Evolutionary conservation across 345 rosid species (phyloP).

Genomic region (Pugionium dolabratum): DNA sequence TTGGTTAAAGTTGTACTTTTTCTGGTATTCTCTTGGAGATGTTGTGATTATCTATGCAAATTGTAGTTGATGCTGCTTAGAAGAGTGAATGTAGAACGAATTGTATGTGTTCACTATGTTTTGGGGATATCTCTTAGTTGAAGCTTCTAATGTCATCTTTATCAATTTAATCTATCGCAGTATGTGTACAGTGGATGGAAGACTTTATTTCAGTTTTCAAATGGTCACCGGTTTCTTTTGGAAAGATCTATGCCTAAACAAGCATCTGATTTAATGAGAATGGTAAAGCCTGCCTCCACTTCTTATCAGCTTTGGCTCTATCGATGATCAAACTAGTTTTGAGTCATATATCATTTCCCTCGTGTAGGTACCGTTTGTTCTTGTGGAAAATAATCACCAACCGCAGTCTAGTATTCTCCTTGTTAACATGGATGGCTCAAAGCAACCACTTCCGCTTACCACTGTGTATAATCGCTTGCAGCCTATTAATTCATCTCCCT

Average conservation of each 20-base stretch:
- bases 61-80: not conserved
- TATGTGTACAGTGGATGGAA: slow-evolving; percentile 88
- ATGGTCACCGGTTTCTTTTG: slow-evolving; percentile 62
- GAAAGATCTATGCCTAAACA: slow-evolving; percentile 70
- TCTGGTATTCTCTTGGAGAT: not conserved
- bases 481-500: slow-evolving; percentile 74
- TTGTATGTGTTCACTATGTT: not conserved
- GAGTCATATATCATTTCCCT: slow-evolving; percentile 5
- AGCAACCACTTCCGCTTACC: slow-evolving; percentile 76
- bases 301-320: slow-evolving; percentile 22
- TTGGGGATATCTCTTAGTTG: not conserved
- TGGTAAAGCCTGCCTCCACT: slow-evolving; percentile 42
- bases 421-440: slow-evolving; percentile 78
- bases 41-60: not conserved
- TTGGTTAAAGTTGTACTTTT: no score
- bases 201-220: slow-evolving; percentile 70
- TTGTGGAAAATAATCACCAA: slow-evolving; percentile 58
- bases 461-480: slow-evolving; percentile 64
- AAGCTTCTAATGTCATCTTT: slow-evolving; percentile 5
- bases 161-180: slow-evolving; percentile 36
- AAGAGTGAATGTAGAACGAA: not conserved
- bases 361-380: slow-evolving; percentile 83
- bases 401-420: slow-evolving; percentile 49
- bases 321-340: slow-evolving; percentile 15
- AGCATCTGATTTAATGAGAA: slow-evolving; percentile 58